Conservation (phyloP, 169 alveolate species). For the Plasmodium reichenowi region DNA sequence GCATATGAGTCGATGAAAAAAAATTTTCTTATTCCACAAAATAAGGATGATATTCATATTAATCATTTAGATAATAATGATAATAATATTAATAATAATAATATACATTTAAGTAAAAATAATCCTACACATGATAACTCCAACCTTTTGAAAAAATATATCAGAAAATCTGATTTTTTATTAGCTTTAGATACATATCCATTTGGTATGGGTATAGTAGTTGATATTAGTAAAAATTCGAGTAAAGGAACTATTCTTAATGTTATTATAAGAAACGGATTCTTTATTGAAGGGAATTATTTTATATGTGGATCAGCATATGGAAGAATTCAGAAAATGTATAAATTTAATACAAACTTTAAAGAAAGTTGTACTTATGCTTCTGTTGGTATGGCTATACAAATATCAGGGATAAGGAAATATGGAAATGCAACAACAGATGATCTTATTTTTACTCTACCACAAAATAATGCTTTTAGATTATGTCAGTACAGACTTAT, state of each 20-base stretch:
- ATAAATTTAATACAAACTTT: slow-evolving; percentile 76
- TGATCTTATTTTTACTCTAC: slow-evolving; percentile 81
- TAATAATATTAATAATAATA: neutral
- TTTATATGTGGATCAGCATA: slow-evolving; percentile 87
- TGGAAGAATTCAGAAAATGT: slow-evolving; percentile 82
- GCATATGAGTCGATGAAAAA: slow-evolving; percentile 2
- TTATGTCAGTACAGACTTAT: slow-evolving; percentile 84
- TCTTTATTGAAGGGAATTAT: slow-evolving; percentile 83
- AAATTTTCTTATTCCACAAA: neutral
- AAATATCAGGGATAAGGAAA: slow-evolving; percentile 81
- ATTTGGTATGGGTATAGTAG: slow-evolving; percentile 80
- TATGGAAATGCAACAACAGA: slow-evolving; percentile 83
- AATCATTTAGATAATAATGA: neutral
- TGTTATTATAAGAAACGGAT: slow-evolving; percentile 83
- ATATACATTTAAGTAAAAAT: slow-evolving; percentile 4
- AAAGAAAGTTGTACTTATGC: slow-evolving; percentile 77
- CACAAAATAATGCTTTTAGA: slow-evolving; percentile 87
- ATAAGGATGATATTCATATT: neutral
- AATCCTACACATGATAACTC: slow-evolving; percentile 7
- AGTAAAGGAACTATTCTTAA: slow-evolving; percentile 81
- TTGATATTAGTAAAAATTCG: slow-evolving; percentile 81
- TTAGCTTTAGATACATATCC: slow-evolving; percentile 80
- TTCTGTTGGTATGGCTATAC: slow-evolving; percentile 82
- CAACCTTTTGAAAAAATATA: slow-evolving; percentile 67
- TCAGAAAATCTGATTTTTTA: slow-evolving; percentile 83